Conservation (phyloP, 192 early-diverging fungal genomes). For the Glomus cerebriforme region DNA sequence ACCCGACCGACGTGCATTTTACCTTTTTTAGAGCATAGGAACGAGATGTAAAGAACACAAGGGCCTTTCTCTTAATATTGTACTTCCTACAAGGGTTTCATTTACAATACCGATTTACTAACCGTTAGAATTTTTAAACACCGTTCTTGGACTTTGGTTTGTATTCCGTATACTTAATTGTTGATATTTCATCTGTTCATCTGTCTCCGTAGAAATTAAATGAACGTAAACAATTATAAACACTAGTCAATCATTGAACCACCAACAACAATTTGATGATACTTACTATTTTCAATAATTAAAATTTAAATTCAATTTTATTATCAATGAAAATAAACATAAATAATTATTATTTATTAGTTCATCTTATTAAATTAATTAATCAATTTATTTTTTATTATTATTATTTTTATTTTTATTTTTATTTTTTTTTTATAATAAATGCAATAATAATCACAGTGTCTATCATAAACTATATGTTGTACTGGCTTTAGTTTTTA, state of each 20-base stretch:
- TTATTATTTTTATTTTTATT: neutral
- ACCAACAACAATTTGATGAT: neutral
- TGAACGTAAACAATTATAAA: neutral
- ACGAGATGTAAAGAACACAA: neutral
- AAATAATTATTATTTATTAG: neutral
- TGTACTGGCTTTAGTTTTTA: slow-evolving; percentile 10
- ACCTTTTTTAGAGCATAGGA: slow-evolving; percentile 6
- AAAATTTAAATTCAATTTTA: too few species aligned
- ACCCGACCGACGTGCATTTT: neutral
- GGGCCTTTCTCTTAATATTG: neutral
- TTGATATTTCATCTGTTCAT: neutral
- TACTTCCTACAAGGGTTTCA: neutral
- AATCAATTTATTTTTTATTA: neutral
- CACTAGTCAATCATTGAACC: too few species aligned
- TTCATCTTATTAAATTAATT: neutral
- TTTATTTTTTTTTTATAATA: neutral
- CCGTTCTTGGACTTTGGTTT: neutral
- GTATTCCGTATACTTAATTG: neutral
- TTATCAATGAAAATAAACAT: neutral
- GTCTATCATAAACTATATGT: neutral
- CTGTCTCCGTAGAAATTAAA: neutral
- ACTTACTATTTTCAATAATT: neutral
- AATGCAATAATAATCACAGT: slow-evolving; percentile 1
- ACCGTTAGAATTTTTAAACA: neutral
- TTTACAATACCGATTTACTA: neutral